phyloP scores from a whole-genome alignment of 352 stramenopile genomes.

The Phytophthora pluvialis region DNA sequence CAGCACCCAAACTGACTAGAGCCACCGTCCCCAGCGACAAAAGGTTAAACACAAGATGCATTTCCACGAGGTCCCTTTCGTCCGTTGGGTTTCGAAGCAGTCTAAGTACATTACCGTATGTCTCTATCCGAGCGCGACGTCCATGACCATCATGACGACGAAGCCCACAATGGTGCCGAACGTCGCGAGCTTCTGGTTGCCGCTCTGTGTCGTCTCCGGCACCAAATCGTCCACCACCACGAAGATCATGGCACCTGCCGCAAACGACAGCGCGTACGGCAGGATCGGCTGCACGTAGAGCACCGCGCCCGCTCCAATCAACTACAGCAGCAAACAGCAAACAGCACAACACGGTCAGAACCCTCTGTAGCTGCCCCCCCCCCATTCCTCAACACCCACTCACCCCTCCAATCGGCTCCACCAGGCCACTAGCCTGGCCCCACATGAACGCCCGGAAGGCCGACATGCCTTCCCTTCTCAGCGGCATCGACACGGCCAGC shows the following conservation, averaged over 20 bases:
- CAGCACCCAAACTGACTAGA: conserved; percentile 17
- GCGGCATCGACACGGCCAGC: conserved; percentile 87
- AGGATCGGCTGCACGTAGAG: conserved; percentile 89
- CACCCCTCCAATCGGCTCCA: conserved; percentile 88
- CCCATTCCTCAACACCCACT: conserved; percentile 18
- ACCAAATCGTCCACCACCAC: conserved; percentile 93
- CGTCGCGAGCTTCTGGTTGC: conserved; percentile 89
- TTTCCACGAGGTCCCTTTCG: conserved; percentile 19
- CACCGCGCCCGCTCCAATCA: conserved; percentile 85
- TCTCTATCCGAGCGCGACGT: conserved; percentile 79
- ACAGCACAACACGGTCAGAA: conserved; percentile 11
- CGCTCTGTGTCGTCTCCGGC: conserved; percentile 87
- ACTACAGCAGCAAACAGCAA: conserved; percentile 38
- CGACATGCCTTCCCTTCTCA: conserved; percentile 86
- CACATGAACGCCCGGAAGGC: conserved; percentile 89
- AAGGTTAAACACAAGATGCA: conserved; percentile 24
- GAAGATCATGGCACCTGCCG: conserved; percentile 92
- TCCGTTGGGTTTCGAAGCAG: conserved; percentile 3
- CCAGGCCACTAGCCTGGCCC: conserved; percentile 89
- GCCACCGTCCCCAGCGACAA: conserved; percentile 1
- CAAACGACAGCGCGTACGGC: conserved; percentile 92
- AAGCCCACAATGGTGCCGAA: conserved; percentile 89
- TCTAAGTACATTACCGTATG: conserved; percentile 24
- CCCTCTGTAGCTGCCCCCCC: too few species aligned
- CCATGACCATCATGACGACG: conserved; percentile 93